Base-by-base conservation (phyloP, 306 rosid genomes). In the Trifolium fragiferum region DNA sequence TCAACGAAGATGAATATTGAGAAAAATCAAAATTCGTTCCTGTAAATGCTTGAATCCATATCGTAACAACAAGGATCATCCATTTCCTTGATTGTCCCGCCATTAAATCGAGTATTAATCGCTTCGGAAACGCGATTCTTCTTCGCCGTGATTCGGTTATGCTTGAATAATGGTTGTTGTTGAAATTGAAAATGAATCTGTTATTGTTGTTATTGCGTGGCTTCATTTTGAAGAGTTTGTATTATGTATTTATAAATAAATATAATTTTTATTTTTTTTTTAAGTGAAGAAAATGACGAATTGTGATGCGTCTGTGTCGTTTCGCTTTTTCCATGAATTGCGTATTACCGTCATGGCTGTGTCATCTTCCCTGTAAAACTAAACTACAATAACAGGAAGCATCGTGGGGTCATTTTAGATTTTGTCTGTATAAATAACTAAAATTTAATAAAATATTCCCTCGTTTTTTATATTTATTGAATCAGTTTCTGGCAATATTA, bases 1-100 rank as follows among this genome's bases (percentile, higher is more conserved):
- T 93, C 80, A 93, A 41, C 10, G 76, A 16, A n/a, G 98, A 85
- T 0, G 98, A 93, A 53, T 93, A 93, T n/a, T 90, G 92, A 0
- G 98, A 91, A 83, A 93, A 93, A 78, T 93, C 91, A 70, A 93
- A 93, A 78, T 93, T 93, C 0, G 98, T 93, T 8, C 97, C 97
- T 0, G 98, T 93, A 74, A 91, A 93, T 0, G 98, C 91, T 62
- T 93, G 98, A 76, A 93, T 85, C 97, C 98, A 93, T 23, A 93
- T 88, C 0, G 96, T 93, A 2, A 84, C 97, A 21, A 91, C 93
- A 8, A 93, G 75, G 65, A 91, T 86, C 92, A 89, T 83, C 98
- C 97, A 93, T 41, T 89, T 93, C 2, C 98, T 80, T 2, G 96
- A 91, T 41, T 93, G 91, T 19, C 96, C 96, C 8, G 84, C 83